Conservation (phyloP, 352 stramenopile genomes). For the Globisporangium carolinianum region DNA sequence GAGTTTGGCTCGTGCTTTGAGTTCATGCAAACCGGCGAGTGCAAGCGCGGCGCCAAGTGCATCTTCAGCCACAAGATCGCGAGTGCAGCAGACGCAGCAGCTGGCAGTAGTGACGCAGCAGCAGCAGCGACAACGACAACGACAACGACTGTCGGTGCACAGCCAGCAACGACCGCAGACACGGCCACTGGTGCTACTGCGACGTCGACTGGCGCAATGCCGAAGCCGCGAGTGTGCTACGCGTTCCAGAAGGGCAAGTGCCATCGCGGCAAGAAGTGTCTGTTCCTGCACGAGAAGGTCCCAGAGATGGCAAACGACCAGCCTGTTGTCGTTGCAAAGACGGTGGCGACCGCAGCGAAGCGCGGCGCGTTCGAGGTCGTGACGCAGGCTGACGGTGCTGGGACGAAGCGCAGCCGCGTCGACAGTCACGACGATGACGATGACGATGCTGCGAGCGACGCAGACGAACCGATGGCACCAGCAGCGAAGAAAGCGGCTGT, state of each 20-base stretch:
- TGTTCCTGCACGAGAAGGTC: conserved; percentile 60
- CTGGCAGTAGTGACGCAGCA: not conserved
- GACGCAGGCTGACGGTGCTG: conserved; percentile 11
- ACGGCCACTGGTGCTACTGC: too few relatives aligned
- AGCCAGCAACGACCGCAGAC: not conserved
- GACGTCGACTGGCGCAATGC: not conserved
- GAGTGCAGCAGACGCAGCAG: not conserved
- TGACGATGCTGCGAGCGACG: not conserved
- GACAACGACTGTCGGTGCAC: conserved; percentile 1
- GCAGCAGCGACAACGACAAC: conserved; percentile 3
- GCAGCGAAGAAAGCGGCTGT: not conserved
- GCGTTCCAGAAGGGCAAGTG: conserved; percentile 71
- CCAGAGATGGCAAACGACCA: conserved; percentile 13
- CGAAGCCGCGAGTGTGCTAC: conserved; percentile 59
- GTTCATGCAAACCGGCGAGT: conserved; percentile 63
- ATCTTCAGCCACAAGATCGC: conserved; percentile 53
- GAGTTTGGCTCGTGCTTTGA: conserved; percentile 79
- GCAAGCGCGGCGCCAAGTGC: conserved; percentile 64
- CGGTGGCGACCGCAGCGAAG: conserved; percentile 5
- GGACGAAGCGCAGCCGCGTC: conserved; percentile 26
- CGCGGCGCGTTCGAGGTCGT: conserved; percentile 31
- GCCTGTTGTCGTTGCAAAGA: conserved; percentile 8
- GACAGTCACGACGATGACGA: conserved; percentile 11
- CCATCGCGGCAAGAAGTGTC: conserved; percentile 62
- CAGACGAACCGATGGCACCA: not conserved